Conservation (phyloP, 2,329 filamentous ascomycete species). For the Diaporthe helianthi region DNA sequence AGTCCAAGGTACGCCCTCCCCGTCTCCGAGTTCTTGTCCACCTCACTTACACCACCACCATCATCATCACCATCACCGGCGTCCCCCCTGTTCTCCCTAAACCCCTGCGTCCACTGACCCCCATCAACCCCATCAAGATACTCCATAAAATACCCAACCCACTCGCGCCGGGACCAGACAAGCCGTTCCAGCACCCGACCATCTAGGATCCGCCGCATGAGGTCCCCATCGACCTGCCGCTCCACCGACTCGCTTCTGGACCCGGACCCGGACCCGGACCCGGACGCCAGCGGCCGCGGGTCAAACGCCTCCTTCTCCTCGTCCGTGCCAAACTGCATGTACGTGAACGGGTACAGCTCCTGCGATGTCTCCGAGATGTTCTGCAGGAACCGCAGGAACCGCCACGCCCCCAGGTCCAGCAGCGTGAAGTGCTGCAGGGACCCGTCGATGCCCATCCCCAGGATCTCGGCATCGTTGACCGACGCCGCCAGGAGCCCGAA, state of each 20-base stretch:
- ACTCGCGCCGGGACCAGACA: conserved; percentile 4
- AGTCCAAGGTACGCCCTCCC: conserved; percentile 51
- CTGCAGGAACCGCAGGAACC: conserved; percentile 76
- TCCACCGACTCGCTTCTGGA: conserved; percentile 48
- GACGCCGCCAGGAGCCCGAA: conserved; percentile 54
- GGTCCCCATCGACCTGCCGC: conserved; percentile 73
- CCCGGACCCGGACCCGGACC: conserved; percentile 43
- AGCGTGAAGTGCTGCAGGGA: conserved; percentile 74
- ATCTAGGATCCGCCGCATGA: conserved; percentile 63
- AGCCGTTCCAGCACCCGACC: conserved; percentile 41
- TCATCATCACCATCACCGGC: conserved; percentile 25
- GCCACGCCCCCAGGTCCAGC: conserved; percentile 67
- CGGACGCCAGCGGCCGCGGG: conserved; percentile 47
- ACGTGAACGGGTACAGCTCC: conserved; percentile 57
- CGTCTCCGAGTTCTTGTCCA: conserved; percentile 25
- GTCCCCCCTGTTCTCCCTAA: too few species aligned
- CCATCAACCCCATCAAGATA: conserved; percentile 59
- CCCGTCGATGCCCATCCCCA: conserved; percentile 75
- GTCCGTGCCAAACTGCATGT: conserved; percentile 38
- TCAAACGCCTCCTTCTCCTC: conserved; percentile 39
- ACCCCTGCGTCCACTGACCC: conserved; percentile 48
- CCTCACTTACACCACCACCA: conserved; percentile 13
- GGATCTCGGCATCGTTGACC: conserved; percentile 55
- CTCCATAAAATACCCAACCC: conserved; percentile 54
- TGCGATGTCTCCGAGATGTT: conserved; percentile 64